A percentile compares a stretch with the other conserved stretches of the same genome.
These are phyloP conservation scores for Leishmania martiniquensis DNA, from an alignment of 208 protist genomes.

Conservation along the genomic window DNA sequence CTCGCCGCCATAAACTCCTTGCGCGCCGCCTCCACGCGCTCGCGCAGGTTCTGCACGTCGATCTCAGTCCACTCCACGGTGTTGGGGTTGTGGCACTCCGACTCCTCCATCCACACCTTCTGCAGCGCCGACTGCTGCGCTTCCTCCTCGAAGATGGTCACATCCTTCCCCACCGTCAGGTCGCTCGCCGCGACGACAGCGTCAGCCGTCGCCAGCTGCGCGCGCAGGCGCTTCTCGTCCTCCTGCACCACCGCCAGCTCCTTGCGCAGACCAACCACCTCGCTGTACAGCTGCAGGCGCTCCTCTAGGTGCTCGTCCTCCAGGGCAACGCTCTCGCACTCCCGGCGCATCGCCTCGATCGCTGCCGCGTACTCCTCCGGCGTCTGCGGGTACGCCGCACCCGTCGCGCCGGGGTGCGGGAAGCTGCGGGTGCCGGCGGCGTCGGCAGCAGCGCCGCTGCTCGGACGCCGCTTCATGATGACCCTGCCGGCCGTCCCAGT, in stretches of 20 bases:
- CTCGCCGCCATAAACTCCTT: slow-evolving; percentile 35
- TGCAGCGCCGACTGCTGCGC: slow-evolving; percentile 61
- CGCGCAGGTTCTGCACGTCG: slow-evolving; percentile 47
- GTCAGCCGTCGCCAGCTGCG: slow-evolving; percentile 43
- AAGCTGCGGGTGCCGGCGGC: background rate
- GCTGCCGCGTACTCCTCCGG: slow-evolving; percentile 21
- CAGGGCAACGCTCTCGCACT: slow-evolving; percentile 11
- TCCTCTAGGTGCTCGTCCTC: slow-evolving; percentile 36
- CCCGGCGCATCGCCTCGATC: slow-evolving; percentile 15
- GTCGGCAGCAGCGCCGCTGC: background rate
- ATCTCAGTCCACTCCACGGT: slow-evolving; percentile 53
- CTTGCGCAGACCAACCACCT: slow-evolving; percentile 68
- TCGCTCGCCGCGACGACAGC: slow-evolving; percentile 39
- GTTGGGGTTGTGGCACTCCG: slow-evolving; percentile 46
- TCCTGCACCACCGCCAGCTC: slow-evolving; percentile 65
- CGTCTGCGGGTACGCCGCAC: background rate
- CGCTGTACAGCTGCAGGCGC: slow-evolving; percentile 73
- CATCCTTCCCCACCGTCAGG: slow-evolving; percentile 46
- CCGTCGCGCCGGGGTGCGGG: background rate
- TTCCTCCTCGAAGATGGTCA: slow-evolving; percentile 65
- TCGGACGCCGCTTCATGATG: slow-evolving; percentile 21
- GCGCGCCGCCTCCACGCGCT: slow-evolving; percentile 43
- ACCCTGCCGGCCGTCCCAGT: background rate
- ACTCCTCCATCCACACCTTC: slow-evolving; percentile 57
- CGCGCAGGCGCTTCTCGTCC: slow-evolving; percentile 53